phyloP scores from a whole-genome alignment of 2,329 filamentous ascomycete genomes.

The Ilyonectria destructans region DNA sequence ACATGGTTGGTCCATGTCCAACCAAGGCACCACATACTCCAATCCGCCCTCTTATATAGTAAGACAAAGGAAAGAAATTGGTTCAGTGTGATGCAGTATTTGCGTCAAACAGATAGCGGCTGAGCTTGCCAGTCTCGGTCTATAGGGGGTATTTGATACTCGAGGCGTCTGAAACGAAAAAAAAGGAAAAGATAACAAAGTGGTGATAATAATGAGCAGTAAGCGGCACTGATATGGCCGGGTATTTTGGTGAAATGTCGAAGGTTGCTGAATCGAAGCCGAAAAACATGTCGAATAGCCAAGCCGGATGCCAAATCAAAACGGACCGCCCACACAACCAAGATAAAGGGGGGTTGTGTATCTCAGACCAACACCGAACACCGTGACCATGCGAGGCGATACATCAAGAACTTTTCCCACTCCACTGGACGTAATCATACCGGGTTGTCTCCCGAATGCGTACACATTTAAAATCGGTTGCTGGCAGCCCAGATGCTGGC shows the following conservation, averaged over 20 bases:
- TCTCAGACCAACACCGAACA: slow-evolving; percentile 51
- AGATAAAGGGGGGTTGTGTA: slow-evolving; percentile 37
- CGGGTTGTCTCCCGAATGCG: slow-evolving; percentile 31
- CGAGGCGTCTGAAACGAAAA: slow-evolving; percentile 48
- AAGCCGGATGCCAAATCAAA: slow-evolving; percentile 48
- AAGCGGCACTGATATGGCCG: slow-evolving; percentile 43
- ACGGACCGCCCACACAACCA: slow-evolving; percentile 43
- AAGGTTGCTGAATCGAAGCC: slow-evolving; percentile 48
- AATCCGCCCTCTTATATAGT: slow-evolving; percentile 46
- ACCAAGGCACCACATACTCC: slow-evolving; percentile 49
- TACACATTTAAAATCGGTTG: slow-evolving; percentile 68
- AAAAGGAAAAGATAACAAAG: slow-evolving; percentile 41
- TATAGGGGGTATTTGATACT: slow-evolving; percentile 59
- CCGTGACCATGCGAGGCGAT: slow-evolving; percentile 49
- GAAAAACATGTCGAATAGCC: slow-evolving; percentile 49
- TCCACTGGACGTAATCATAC: slow-evolving; percentile 47
- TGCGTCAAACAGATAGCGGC: slow-evolving; percentile 51
- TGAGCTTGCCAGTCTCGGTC: slow-evolving; percentile 54
- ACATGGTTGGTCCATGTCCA: slow-evolving; percentile 42
- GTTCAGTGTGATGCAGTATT: slow-evolving; percentile 48
- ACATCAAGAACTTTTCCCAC: slow-evolving; percentile 47
- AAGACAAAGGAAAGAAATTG: slow-evolving; percentile 53
- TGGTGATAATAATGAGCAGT: slow-evolving; percentile 45
- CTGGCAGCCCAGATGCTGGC: slow-evolving; percentile 86
- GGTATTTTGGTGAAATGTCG: slow-evolving; percentile 50